Base-by-base conservation (phyloP, 1,139 yeast species). In the Cylindricascospora bacillispora region DNA sequence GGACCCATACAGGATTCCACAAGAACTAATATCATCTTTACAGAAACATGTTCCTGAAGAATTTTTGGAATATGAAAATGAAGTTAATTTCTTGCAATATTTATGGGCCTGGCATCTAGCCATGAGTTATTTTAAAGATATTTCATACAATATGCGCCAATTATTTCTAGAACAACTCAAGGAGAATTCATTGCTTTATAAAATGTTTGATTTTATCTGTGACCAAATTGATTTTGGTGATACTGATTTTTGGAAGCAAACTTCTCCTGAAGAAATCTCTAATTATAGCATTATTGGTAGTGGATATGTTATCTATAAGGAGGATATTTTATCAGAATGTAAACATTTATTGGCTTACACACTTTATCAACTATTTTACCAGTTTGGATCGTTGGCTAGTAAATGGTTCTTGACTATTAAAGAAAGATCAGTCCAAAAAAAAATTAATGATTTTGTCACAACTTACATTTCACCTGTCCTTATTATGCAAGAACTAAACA, bases 31-130 rank as follows among this genome's bases (percentile, higher is more conserved):
- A 2, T 24, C 36, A 1, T 30, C 22, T 19, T 32, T 34, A 22
- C 14, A 17, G 4, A 21, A 34, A 3, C 29, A 40, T 2, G 34
- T 42, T 13, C 54, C 56, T 3, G 44, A 42, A 19, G 69, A 63
- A 13, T 60, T 57, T 30, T 44, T 60, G 29, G 68, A 63, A 31
- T 49, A 51, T 28, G 67, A 61, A 25, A 54, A 57, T 11, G 51
- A 51, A n/a, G 36, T 41, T 12, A 44, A 40, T 2, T 56, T 62
- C 17, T 50, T 65, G 25, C 60, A 57, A 24, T 80, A 70, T 45
- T 46, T 81, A 26, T 74, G 83, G 74, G 60, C 73, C 26, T 85
- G 95, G 93, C 58, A 59, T 34, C 55, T 82, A 33, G 52, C 80
- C 0, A 65, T 80, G 40, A 60, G 59, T 18, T 74, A 73, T 48